phyloP scores from a whole-genome alignment of 140 eudicot genomes.

The Cichorium intybus region DNA sequence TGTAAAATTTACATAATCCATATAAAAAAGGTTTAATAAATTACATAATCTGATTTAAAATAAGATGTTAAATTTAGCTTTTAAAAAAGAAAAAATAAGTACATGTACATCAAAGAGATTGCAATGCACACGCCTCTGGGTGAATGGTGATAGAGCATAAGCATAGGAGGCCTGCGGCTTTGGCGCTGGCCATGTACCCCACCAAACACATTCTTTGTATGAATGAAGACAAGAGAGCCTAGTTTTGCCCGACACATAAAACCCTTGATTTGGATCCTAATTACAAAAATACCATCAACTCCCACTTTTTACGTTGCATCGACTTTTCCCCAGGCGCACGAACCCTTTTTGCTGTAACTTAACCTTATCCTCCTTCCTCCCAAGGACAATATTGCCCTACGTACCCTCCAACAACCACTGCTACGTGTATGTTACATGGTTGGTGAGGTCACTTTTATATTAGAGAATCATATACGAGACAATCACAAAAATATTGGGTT shows the following conservation, averaged over 20 bases:
- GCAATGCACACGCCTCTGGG: neutral
- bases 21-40: too few species aligned
- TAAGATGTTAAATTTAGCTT: neutral
- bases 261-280: slow-evolving; percentile 17
- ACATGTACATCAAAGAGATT: neutral
- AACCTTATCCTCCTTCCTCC: slow-evolving; percentile 7
- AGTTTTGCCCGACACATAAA: slow-evolving; percentile 26
- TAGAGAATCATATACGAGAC: too few species aligned
- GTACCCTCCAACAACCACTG: neutral
- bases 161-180: slow-evolving; percentile 56
- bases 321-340: slow-evolving; percentile 16
- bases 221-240: slow-evolving; percentile 28
- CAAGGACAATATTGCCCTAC: neutral
- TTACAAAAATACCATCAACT: slow-evolving; percentile 33
- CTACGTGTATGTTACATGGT: neutral
- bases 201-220: slow-evolving; percentile 38
- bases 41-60: too few species aligned
- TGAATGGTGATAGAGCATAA: neutral
- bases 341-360: slow-evolving; percentile 13
- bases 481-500: too few species aligned
- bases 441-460: neutral
- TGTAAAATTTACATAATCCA: too few species aligned
- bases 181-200: slow-evolving; percentile 54
- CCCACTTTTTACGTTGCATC: slow-evolving; percentile 43
- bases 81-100: neutral